phyloP scores from a whole-genome alignment of 179 eudicot genomes.

The Silene noctiflora region DNA sequence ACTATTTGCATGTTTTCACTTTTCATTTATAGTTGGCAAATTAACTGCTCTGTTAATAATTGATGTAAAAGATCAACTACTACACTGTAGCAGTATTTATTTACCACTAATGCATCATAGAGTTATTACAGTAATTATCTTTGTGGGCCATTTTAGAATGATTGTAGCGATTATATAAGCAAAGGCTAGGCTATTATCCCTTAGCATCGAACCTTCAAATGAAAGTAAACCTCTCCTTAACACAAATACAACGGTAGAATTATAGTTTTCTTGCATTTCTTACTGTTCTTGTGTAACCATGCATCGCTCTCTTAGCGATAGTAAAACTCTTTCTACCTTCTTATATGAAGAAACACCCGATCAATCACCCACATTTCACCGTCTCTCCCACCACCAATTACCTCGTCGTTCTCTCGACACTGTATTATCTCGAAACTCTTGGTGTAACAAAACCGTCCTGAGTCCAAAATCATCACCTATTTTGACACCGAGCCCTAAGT shows the following conservation, averaged over 20 bases:
- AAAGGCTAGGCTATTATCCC: background rate
- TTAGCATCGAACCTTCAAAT: background rate
- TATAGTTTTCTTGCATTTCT: too few relatives aligned
- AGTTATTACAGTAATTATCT: background rate
- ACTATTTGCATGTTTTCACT: background rate
- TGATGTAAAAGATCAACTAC: slow-evolving; percentile 1
- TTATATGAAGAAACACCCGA: slow-evolving; percentile 20
- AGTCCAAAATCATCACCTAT: slow-evolving; percentile 1
- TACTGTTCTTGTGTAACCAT: slow-evolving; percentile 6
- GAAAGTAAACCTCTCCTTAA: background rate
- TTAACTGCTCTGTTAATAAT: slow-evolving; percentile 9
- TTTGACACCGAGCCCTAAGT: slow-evolving; percentile 21
- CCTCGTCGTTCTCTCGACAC: slow-evolving; percentile 16
- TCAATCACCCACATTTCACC: slow-evolving; percentile 12
- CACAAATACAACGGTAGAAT: background rate
- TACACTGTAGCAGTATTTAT: slow-evolving; percentile 3
- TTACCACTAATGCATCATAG: background rate
- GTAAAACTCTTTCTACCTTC: slow-evolving; percentile 15
- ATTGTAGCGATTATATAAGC: slow-evolving; percentile 2
- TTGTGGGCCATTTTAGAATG: slow-evolving; percentile 11
- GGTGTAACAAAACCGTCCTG: background rate
- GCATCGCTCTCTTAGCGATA: slow-evolving; percentile 9
- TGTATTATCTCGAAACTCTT: background rate
- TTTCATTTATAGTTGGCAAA: background rate
- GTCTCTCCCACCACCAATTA: slow-evolving; percentile 4